Evolutionary conservation across 2,329 filamentous ascomycete genomes (phyloP), one percentile per base, ranked within the genome.

Genomic region (Whalleya microplaca): DNA sequence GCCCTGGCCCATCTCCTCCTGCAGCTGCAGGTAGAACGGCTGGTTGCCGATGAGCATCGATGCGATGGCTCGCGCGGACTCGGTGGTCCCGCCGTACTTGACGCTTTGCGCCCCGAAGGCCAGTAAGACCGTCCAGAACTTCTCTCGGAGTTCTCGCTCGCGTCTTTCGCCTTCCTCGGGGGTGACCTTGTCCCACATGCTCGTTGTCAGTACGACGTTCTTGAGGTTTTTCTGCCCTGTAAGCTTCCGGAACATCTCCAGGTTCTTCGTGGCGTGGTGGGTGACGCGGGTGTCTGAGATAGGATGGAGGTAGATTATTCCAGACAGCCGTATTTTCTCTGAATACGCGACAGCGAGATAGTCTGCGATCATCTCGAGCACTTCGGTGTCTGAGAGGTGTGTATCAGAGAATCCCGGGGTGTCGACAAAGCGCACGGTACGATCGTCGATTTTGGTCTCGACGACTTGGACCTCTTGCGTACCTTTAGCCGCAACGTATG

Each of bases 1-100:
- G 41, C 87, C 80, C 65, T 81, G 82, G 61, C 80, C 83, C 62
- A 90, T 72, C 68, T 90, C 87, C 45, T 85, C 81, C 63, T 90
- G 89, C 71, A 90, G 88, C 27, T 83, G 80, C 47, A 84, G 79
- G 69, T 88, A 90, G 49, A 89, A 76, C 8, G 84, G 85, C 65
- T 87, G 85, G 53, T 89, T 89, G 69, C 88, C 85, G 51, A 65
- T 57, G 21, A 70, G 57, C 32, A 32, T 55, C 7, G 45, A 45
- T 8, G 67, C 59, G 23, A 69, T 63, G 3, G 46, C 42, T 12
- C 27, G 51, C 6, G 67, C 69, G 16, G 64, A 69, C 21, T 62
- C 63, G 1, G 51, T 40, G 1, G 64, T 69, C 42, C 62, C 70
- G 37, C 51, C 51, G 56, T 70, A 65, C 21, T 62, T 62, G 3